phyloP scores from a whole-genome alignment of 2,329 filamentous ascomycete genomes.

The Dactylellina cionopaga region DNA sequence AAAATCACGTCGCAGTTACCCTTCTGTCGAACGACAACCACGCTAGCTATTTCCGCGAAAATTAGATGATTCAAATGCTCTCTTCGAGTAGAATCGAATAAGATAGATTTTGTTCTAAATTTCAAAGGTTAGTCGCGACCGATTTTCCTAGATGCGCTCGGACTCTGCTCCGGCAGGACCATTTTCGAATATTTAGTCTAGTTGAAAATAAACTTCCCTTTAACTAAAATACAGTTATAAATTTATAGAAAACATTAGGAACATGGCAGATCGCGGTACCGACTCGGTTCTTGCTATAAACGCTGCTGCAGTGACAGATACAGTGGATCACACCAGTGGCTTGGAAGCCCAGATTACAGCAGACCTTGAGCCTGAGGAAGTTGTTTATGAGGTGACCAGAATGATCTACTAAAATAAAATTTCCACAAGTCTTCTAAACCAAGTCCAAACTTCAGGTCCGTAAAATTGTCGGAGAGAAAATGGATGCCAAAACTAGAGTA shows the following conservation, averaged over 20 bases:
- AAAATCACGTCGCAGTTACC: neutral
- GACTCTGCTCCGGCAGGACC: too few species aligned
- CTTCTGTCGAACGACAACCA: slow-evolving; percentile 1
- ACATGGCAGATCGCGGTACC: too few species aligned
- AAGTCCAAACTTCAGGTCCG: slow-evolving; percentile 24
- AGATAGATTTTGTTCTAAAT: slow-evolving; percentile 9
- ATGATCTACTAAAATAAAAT: neutral
- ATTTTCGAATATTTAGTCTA: neutral
- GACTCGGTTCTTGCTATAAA: too few species aligned
- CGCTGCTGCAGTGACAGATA: too few species aligned
- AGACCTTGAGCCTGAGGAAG: too few species aligned
- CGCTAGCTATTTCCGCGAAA: slow-evolving; percentile 28
- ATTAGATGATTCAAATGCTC: slow-evolving; percentile 32
- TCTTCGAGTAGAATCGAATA: slow-evolving; percentile 23
- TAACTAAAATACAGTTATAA: neutral
- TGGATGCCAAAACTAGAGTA: slow-evolving; percentile 3
- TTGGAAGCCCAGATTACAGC: too few species aligned
- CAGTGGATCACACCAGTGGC: too few species aligned
- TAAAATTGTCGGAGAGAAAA: slow-evolving; percentile 38
- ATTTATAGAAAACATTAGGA: too few species aligned
- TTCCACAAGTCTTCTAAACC: neutral
- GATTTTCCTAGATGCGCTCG: too few species aligned
- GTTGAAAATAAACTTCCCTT: neutral
- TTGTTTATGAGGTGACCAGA: slow-evolving; percentile 5
- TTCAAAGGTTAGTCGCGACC: slow-evolving; percentile 24